These are phyloP conservation scores for Colletotrichum nymphaeae DNA, from an alignment of 2,329 filamentous ascomycete species.

Conservation along the genomic window DNA sequence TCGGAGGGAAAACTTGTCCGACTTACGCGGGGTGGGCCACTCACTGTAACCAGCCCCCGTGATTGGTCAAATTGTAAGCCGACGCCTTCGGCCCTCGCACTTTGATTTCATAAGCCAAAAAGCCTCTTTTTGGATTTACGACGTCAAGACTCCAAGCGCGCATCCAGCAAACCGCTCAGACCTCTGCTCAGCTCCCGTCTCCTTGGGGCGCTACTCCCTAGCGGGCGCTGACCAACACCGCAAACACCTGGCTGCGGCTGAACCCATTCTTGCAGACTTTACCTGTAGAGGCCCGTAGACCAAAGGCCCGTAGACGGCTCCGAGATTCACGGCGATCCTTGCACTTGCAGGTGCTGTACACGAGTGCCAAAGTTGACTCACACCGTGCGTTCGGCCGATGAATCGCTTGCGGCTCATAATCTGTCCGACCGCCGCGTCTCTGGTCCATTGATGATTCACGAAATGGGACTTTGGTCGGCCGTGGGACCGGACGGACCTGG, in stretches of 20 bases:
- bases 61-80: not conserved
- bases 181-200: not conserved
- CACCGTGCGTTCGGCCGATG: not conserved
- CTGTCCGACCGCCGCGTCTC: not conserved
- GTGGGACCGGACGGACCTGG: not conserved
- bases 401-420: slow-evolving; percentile 9
- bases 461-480: not conserved
- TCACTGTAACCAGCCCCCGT: not conserved
- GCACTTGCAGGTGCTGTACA: not conserved
- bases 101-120: not conserved
- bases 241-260: slow-evolving; percentile 2
- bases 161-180: not conserved
- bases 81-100: slow-evolving; percentile 12
- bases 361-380: not conserved
- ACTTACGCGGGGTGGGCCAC: slow-evolving; percentile 3
- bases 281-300: too few relatives aligned
- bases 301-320: not conserved
- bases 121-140: slow-evolving; percentile 21
- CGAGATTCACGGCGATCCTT: not conserved
- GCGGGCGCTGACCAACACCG: not conserved
- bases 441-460: slow-evolving; percentile 2
- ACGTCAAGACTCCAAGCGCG: slow-evolving; percentile 7
- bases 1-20: slow-evolving; percentile 27
- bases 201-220: not conserved
- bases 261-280: not conserved